Conservation (phyloP, 768 basidiomycete species). For the Auriscalpium orientale region DNA sequence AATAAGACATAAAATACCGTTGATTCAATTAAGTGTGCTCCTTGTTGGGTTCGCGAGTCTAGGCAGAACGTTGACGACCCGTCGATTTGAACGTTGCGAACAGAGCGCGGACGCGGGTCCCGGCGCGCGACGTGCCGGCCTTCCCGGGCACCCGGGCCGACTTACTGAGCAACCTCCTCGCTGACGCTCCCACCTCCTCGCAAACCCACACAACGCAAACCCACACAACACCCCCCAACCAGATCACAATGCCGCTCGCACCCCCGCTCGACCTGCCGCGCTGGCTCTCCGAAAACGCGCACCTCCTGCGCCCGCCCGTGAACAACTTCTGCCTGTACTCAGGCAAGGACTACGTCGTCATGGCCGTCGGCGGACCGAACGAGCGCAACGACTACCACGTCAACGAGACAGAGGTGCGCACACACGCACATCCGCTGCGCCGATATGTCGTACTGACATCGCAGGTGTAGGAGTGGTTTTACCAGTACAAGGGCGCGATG, state of each 20-base stretch:
- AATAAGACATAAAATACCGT: too few species aligned
- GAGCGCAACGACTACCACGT: constrained; percentile 91
- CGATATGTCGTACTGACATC: not conserved
- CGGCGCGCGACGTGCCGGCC: too few species aligned
- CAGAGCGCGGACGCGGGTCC: too few species aligned
- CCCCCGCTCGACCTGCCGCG: constrained; percentile 84
- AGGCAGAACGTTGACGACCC: too few species aligned
- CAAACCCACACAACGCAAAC: too few species aligned
- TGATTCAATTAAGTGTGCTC: too few species aligned
- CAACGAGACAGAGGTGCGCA: constrained; percentile 82
- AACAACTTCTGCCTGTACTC: constrained; percentile 84
- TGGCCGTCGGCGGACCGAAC: constrained; percentile 96
- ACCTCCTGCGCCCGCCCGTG: constrained; percentile 83
- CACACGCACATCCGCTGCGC: not conserved
- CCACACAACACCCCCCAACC: too few species aligned
- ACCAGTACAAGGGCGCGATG: constrained; percentile 94
- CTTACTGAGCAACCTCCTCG: too few species aligned
- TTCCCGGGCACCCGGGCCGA: too few species aligned
- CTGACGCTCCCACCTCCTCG: too few species aligned
- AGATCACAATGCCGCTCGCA: constrained; percentile 54
- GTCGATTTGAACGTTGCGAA: too few species aligned
- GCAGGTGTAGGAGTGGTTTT: constrained; percentile 91
- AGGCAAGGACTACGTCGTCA: constrained; percentile 84
- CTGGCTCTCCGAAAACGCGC: constrained; percentile 79
- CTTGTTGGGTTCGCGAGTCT: too few species aligned